A percentile compares a stretch with the other conserved stretches of the same genome.
Evolutionary conservation across 352 stramenopile species (phyloP).

Genomic region (Globisporangium yorkense): DNA sequence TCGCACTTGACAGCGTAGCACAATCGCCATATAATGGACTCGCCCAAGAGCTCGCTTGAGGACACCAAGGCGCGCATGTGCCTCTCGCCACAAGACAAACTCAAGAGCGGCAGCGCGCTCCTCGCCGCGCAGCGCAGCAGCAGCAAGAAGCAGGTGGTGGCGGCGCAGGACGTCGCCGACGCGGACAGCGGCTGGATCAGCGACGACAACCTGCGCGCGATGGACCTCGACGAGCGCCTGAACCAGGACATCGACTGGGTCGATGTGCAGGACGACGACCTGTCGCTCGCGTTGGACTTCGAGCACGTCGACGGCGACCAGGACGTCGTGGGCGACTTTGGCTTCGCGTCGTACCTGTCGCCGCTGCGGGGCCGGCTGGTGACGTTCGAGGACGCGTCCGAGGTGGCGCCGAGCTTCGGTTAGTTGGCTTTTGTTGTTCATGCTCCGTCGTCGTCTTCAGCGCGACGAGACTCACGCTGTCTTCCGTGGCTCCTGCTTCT

Average conservation of each 20-base stretch:
- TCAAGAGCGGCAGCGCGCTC: slow-evolving; percentile 25
- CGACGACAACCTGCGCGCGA: slow-evolving; percentile 68
- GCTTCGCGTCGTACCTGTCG: slow-evolving; percentile 52
- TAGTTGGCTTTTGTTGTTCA: slow-evolving; percentile 48
- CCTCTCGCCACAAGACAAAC: slow-evolving; percentile 64
- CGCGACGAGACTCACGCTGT: slow-evolving; percentile 16
- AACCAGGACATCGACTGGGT: slow-evolving; percentile 85
- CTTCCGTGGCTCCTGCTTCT: slow-evolving; percentile 12
- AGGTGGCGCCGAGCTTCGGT: slow-evolving; percentile 69
- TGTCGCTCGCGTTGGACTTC: slow-evolving; percentile 53
- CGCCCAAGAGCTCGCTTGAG: slow-evolving; percentile 29
- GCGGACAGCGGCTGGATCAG: slow-evolving; percentile 64
- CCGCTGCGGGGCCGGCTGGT: slow-evolving; percentile 38
- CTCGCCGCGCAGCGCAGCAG: slow-evolving; percentile 19
- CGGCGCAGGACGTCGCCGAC: slow-evolving; percentile 27
- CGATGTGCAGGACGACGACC: slow-evolving; percentile 56
- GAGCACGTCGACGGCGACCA: slow-evolving; percentile 25
- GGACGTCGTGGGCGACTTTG: slow-evolving; percentile 61
- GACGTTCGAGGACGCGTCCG: slow-evolving; percentile 18
- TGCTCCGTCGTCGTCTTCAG: slow-evolving; percentile 10
- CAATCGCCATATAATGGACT: slow-evolving; percentile 4
- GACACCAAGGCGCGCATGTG: slow-evolving; percentile 53
- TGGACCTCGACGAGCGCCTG: slow-evolving; percentile 70
- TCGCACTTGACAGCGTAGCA: not conserved
- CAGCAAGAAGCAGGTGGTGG: slow-evolving; percentile 21